Conservation (phyloP, 164 flowering plant genomes). For the Euptelea pleiosperma region DNA sequence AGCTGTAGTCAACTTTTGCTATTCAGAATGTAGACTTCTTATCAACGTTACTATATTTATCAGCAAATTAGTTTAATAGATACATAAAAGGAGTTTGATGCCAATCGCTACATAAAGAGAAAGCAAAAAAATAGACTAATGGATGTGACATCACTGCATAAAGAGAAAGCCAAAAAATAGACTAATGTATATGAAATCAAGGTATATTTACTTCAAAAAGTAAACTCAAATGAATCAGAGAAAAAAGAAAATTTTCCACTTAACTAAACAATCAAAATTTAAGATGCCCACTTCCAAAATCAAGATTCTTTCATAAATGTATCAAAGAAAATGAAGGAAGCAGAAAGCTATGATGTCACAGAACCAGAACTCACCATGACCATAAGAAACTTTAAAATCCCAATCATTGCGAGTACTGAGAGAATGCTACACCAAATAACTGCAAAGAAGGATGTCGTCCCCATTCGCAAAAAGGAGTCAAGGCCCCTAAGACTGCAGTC, state of each 20-base stretch:
- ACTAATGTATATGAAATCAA: no score
- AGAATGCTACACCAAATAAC: constrained; percentile 80
- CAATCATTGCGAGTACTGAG: constrained; percentile 80
- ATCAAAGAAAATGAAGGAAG: background rate
- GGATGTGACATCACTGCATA: no score
- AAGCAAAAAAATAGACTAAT: no score
- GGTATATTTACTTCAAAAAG: no score
- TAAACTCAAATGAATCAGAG: background rate
- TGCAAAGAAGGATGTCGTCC: constrained; percentile 80
- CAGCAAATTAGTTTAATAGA: no score
- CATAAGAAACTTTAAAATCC: constrained; percentile 59
- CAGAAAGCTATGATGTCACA: background rate
- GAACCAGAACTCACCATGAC: constrained; percentile 51
- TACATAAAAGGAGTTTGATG: no score
- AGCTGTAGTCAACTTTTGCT: no score
- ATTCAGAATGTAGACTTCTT: no score
- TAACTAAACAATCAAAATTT: background rate
- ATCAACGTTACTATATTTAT: no score
- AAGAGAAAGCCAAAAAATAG: no score
- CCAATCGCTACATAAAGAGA: no score
- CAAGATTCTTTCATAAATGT: background rate
- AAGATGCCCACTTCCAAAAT: background rate
- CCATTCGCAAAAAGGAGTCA: constrained; percentile 73
- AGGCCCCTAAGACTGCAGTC: constrained; percentile 81
- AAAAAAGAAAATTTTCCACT: background rate